These are phyloP conservation scores for Agapanthus africanus DNA, from an alignment of 106 monocot species.

Conservation along the genomic window DNA sequence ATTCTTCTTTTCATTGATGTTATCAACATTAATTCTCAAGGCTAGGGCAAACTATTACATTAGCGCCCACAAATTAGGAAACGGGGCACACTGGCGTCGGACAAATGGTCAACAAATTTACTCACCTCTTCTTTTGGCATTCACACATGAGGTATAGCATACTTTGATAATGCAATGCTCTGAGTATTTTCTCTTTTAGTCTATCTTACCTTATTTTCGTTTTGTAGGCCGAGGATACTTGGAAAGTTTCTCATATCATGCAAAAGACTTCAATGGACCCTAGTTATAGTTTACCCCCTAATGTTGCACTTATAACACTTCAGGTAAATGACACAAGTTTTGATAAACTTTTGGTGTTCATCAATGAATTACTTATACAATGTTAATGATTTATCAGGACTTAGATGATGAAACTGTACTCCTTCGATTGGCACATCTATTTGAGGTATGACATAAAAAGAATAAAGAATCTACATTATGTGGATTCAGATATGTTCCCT, in stretches of 20 bases:
- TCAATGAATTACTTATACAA: neutral
- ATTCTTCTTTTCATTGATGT: neutral
- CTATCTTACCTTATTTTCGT: neutral
- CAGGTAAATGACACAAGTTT: conserved; percentile 36
- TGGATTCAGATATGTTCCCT: neutral
- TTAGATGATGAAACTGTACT: conserved; percentile 63
- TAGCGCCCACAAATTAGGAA: conserved; percentile 43
- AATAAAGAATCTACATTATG: neutral
- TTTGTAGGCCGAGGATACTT: conserved; percentile 40
- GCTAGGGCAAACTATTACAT: conserved; percentile 55
- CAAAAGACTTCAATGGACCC: conserved; percentile 37
- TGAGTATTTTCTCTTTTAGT: conserved; percentile 2
- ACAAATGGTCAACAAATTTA: conserved; percentile 74
- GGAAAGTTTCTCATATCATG: conserved; percentile 44
- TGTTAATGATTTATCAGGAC: conserved; percentile 30
- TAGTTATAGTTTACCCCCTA: conserved; percentile 63
- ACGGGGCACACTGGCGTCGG: conserved; percentile 70
- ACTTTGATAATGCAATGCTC: neutral
- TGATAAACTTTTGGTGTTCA: neutral
- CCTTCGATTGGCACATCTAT: conserved; percentile 73
- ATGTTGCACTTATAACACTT: conserved; percentile 75
- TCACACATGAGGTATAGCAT: conserved; percentile 49
- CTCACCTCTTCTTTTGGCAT: conserved; percentile 74
- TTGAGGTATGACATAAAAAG: conserved; percentile 49
- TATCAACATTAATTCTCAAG: conserved; percentile 18